Conservation (phyloP, 2,329 filamentous ascomycete species). For the Scedosporium dehoogii region DNA sequence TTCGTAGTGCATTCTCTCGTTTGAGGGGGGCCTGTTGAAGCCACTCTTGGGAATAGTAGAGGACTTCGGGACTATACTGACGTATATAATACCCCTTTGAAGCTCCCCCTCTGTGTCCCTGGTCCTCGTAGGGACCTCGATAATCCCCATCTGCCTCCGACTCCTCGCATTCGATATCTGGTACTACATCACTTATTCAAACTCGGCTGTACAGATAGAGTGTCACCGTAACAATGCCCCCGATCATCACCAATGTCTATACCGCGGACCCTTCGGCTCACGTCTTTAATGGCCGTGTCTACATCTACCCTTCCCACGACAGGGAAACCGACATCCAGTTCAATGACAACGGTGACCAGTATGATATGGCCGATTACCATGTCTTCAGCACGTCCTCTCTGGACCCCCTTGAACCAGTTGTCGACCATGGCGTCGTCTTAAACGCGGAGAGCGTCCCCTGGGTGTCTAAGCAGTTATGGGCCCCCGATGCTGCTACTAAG, state of each 20-base stretch:
- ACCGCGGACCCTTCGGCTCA: conserved; percentile 74
- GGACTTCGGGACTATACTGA: not conserved
- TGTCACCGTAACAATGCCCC: conserved; percentile 27
- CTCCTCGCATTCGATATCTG: not conserved
- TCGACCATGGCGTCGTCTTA: conserved; percentile 64
- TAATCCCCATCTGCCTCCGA: not conserved
- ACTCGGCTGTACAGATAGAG: not conserved
- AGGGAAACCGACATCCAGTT: conserved; percentile 62
- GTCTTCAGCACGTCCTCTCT: conserved; percentile 52
- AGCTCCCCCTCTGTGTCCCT: not conserved
- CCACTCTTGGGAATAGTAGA: too few species aligned
- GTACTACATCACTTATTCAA: not conserved
- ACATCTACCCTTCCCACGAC: conserved; percentile 76
- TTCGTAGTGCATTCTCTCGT: not conserved
- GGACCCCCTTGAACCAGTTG: conserved; percentile 48
- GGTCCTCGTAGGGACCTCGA: not conserved
- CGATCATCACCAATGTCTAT: conserved; percentile 65
- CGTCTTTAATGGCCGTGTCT: conserved; percentile 65
- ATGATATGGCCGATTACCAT: conserved; percentile 78
- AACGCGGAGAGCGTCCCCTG: conserved; percentile 58
- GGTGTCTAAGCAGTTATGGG: conserved; percentile 73
- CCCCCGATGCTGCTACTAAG: conserved; percentile 62
- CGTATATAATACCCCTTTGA: not conserved
- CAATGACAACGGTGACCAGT: conserved; percentile 80
- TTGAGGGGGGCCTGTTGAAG: not conserved